These are phyloP conservation scores for Podospora tetraspora DNA, from an alignment of 495 filamentous ascomycete genomes.

Conservation along the genomic window DNA sequence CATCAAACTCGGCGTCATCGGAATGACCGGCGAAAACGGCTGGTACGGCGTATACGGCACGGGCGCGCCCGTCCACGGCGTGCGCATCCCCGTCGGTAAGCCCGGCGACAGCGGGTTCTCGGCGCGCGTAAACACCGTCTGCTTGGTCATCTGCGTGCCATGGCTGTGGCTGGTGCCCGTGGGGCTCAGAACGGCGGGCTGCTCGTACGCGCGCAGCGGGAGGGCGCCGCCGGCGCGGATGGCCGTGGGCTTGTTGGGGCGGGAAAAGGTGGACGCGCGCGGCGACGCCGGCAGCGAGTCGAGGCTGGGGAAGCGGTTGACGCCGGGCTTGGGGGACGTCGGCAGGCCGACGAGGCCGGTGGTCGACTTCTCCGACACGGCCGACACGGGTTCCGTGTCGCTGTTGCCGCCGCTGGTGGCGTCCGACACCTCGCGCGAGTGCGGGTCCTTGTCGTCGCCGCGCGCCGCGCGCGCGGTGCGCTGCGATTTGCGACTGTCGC, in stretches of 20 bases:
- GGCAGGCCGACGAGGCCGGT: constrained; percentile 42
- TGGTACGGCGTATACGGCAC: constrained; percentile 87
- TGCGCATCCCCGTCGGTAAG: constrained; percentile 40
- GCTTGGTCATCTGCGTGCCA: constrained; percentile 54
- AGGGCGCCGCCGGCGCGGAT: constrained; percentile 47
- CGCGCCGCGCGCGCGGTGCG: constrained; percentile 5
- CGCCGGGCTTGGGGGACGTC: constrained; percentile 42
- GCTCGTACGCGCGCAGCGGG: constrained; percentile 59
- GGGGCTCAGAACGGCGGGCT: constrained; percentile 50
- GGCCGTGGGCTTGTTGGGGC: constrained; percentile 35
- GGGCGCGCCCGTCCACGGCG: constrained; percentile 68
- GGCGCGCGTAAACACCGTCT: constrained; percentile 69
- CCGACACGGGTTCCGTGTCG: constrained; percentile 38
- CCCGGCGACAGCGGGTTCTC: constrained; percentile 40
- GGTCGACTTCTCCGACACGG: constrained; percentile 38
- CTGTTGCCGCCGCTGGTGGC: constrained; percentile 19
- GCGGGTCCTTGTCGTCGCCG: constrained; percentile 13
- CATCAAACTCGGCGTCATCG: constrained; percentile 76
- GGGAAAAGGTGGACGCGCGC: constrained; percentile 16
- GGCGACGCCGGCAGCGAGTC: constrained; percentile 42
- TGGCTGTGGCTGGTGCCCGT: constrained; percentile 23
- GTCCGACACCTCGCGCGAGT: constrained; percentile 32
- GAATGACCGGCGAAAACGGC: constrained; percentile 82
- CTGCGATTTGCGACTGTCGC: constrained; percentile 3
- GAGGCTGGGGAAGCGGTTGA: constrained; percentile 42